These are phyloP conservation scores for Nitzschia palea DNA, from an alignment of 108 stramenopile species.

Conservation along the genomic window DNA sequence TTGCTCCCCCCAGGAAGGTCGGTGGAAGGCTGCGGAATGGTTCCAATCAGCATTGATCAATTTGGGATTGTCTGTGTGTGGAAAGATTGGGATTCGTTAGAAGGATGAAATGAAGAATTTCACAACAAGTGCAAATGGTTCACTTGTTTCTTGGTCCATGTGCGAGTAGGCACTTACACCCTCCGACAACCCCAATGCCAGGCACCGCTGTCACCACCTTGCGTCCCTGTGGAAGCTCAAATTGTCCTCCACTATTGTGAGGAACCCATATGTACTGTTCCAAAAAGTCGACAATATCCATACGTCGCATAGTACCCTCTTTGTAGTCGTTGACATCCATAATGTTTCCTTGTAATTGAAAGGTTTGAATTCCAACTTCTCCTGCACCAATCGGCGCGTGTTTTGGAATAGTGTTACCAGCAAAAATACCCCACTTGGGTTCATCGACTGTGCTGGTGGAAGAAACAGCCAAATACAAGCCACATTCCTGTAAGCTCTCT, in stretches of 20 bases:
- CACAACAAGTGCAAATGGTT: too few relatives aligned
- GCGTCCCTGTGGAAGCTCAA: conserved; percentile 26
- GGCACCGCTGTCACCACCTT: conserved; percentile 36
- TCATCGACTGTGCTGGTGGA: conserved; percentile 39
- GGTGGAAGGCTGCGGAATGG: conserved; percentile 37
- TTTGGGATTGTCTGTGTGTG: conserved; percentile 38
- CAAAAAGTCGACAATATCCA: conserved; percentile 45
- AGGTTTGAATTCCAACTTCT: conserved; percentile 47
- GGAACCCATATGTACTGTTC: conserved; percentile 47
- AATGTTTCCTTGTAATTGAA: conserved; percentile 34
- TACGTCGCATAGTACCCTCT: conserved; percentile 20
- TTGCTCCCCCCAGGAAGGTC: conserved; percentile 27
- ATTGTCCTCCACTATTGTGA: conserved; percentile 30
- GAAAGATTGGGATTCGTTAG: too few relatives aligned
- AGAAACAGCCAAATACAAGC: conserved; percentile 51
- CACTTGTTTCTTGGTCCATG: too few relatives aligned
- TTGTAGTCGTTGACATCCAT: conserved; percentile 9
- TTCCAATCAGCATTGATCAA: conserved; percentile 61
- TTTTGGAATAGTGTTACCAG: conserved; percentile 27
- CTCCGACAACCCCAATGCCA: conserved; percentile 45
- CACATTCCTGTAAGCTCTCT: conserved; percentile 38
- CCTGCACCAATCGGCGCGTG: conserved; percentile 26
- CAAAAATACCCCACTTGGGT: conserved; percentile 52
- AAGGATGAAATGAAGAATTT: too few relatives aligned
- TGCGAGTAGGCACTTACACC: too few relatives aligned